Base-by-base conservation (phyloP, 352 stramenopile genomes). In the Nothophytophthora sp. region DNA sequence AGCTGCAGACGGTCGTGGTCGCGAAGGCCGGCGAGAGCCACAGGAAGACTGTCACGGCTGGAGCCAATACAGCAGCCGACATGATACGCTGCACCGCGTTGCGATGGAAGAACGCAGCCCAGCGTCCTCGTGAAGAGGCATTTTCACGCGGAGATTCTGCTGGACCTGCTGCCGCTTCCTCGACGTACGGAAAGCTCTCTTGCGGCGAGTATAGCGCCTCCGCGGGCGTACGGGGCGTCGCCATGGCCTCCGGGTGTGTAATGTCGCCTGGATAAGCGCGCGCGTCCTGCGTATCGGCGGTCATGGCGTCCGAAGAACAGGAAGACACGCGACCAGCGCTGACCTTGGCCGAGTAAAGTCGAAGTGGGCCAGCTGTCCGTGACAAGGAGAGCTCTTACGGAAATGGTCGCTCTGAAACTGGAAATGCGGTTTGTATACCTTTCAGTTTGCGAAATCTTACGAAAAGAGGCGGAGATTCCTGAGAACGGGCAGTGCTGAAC, bases 61-160 rank as follows among this genome's bases (percentile, higher is more conserved):
- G 74, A n/a, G 70, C 77, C 23, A 89, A 63, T 20, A 91, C 47
- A 1, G 53, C 52, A 22, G 77, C 75, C 10, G 80, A 91, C 19
- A 88, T 35, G 33, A 72, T 32, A 38, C 80, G 80, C 58, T 91
- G 80, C 51, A 85, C 73, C 29, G 53, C 73, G 49, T 91, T 91
- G 16, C 41, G 50, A 3, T 45, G 53, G 28, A 78, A 63, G 25
- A 78, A 77, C 7, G n/a, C n/a, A n/a, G n/a, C n/a, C n/a, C n/a
- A n/a, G n/a, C n/a, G 19, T 28, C 29, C 19, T 4, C 4, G 29
- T 3, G 5, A 15, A 18, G 12, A 38, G 12, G 15, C n/a, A n/a
- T n/a, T n/a, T n/a, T n/a, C n/a, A n/a, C n/a, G n/a, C n/a, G n/a
- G n/a, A n/a, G n/a, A 33, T 22, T 22, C n/a, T n/a, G n/a, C n/a